phyloP scores from a whole-genome alignment of 108 stramenopile genomes.

The Fistulifera solaris region DNA sequence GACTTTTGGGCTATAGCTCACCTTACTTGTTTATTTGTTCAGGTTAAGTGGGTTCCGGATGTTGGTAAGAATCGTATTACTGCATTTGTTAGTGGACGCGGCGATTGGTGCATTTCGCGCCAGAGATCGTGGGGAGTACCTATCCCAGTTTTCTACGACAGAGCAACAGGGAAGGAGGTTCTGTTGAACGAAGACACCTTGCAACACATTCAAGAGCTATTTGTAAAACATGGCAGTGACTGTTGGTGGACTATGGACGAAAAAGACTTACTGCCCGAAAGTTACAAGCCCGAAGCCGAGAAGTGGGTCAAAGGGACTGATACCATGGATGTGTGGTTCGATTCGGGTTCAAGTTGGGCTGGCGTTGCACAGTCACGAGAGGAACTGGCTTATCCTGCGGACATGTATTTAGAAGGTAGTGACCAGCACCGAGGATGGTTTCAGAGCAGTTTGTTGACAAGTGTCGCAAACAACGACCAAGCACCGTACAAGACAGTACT shows the following conservation, averaged over 20 bases:
- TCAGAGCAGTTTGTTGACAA: constrained; percentile 93
- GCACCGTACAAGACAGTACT: constrained; percentile 94
- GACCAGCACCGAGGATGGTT: constrained; percentile 99
- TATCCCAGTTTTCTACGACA: constrained; percentile 94
- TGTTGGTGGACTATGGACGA: constrained; percentile 94
- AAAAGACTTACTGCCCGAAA: constrained; percentile 83
- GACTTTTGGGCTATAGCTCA: neutral
- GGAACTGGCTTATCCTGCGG: constrained; percentile 83
- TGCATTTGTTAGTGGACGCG: constrained; percentile 77
- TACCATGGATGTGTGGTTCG: constrained; percentile 99
- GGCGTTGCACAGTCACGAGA: constrained; percentile 81
- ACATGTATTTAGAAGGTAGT: constrained; percentile 88
- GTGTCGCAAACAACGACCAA: constrained; percentile 78
- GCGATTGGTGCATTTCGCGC: constrained; percentile 98
- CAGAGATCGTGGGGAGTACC: constrained; percentile 99
- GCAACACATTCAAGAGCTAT: constrained; percentile 67
- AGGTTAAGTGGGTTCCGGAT: constrained; percentile 93
- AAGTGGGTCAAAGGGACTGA: constrained; percentile 95
- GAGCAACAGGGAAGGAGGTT: constrained; percentile 70
- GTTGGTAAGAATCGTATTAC: constrained; percentile 89
- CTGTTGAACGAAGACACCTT: constrained; percentile 84
- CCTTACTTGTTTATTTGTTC: constrained; percentile 8
- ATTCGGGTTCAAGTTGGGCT: constrained; percentile 97
- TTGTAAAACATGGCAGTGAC: constrained; percentile 90
- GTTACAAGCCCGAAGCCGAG: constrained; percentile 70